Percentiles rank a stretch among this genome's conserved stretches.
phyloP scores from a whole-genome alignment of 164 flowering plant species.

The Hamamelis virginiana region DNA sequence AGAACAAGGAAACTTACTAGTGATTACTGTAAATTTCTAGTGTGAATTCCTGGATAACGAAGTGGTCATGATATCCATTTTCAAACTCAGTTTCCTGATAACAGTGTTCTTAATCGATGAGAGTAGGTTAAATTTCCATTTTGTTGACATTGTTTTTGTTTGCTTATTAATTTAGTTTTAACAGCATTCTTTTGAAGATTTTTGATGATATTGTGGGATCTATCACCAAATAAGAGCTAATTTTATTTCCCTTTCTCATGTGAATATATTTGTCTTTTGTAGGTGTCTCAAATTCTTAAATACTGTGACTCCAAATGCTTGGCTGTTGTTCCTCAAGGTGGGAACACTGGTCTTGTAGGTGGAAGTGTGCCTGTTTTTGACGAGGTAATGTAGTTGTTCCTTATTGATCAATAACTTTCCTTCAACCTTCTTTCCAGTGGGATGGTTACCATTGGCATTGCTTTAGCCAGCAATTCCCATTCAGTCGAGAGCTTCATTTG shows the following conservation, averaged over 20 bases:
- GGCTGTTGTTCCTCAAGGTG: conserved; percentile 99
- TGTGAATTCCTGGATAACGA: too few relatives aligned
- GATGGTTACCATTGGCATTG: background rate
- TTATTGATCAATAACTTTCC: background rate
- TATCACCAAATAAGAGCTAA: background rate
- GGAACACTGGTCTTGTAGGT: conserved; percentile 98
- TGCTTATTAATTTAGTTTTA: too few relatives aligned
- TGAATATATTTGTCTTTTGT: conserved; percentile 13
- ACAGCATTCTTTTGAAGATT: too few relatives aligned
- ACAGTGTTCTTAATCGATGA: too few relatives aligned
- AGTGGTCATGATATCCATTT: too few relatives aligned
- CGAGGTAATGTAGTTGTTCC: conserved; percentile 53
- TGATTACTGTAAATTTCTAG: too few relatives aligned
- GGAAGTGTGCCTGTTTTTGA: conserved; percentile 99
- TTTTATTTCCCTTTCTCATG: background rate
- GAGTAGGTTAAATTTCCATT: too few relatives aligned
- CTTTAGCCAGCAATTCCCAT: background rate
- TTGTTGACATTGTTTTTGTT: too few relatives aligned
- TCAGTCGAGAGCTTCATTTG: background rate
- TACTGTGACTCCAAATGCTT: conserved; percentile 81
- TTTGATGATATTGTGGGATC: too few relatives aligned
- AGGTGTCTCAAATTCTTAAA: conserved; percentile 82
- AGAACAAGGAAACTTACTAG: too few relatives aligned
- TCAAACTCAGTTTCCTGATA: too few relatives aligned
- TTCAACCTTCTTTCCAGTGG: background rate